Conservation (phyloP, 1,139 yeast genomes). For the Zygoascus meyerae region DNA sequence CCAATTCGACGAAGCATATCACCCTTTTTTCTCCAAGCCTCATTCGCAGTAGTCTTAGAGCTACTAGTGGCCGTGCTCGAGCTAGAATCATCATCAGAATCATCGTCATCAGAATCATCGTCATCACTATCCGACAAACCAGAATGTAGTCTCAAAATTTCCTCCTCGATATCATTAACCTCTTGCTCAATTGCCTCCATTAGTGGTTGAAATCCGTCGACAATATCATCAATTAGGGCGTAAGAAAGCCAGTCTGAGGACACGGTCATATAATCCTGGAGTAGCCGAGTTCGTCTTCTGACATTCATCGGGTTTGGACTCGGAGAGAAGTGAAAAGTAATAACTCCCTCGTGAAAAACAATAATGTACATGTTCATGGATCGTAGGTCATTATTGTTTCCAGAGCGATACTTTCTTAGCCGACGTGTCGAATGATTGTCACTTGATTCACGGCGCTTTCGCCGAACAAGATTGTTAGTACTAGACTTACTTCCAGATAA, state of each 20-base stretch:
- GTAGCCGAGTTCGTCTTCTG: conserved; percentile 80
- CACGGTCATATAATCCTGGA: conserved; percentile 82
- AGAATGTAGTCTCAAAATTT: conserved; percentile 79
- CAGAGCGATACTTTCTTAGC: conserved; percentile 6
- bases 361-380: conserved; percentile 91
- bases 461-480: conserved; percentile 6
- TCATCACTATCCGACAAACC: conserved; percentile 46
- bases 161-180: conserved; percentile 83
- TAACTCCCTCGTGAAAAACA: conserved; percentile 83
- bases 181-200: conserved; percentile 90
- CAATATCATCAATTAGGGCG: conserved; percentile 92
- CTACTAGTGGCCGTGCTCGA: conserved; percentile 24
- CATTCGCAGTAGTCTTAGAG: conserved; percentile 39
- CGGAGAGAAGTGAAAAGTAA: conserved; percentile 90
- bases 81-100: conserved; percentile 24
- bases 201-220: conserved; percentile 96
- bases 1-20: conserved; percentile 94
- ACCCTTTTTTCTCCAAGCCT: conserved; percentile 87
- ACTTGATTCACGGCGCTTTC: conserved; percentile 8
- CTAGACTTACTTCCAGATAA: not conserved
- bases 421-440: conserved; percentile 10
- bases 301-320: conserved; percentile 97
- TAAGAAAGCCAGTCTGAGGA: conserved; percentile 96
- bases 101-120: conserved; percentile 39
- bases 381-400: conserved; percentile 49